A percentile compares a stretch with the other conserved stretches of the same genome.
These are phyloP conservation scores for Chrysoporthe deuterocubensis DNA, from an alignment of 2,329 filamentous ascomycete species.

Conservation along the genomic window DNA sequence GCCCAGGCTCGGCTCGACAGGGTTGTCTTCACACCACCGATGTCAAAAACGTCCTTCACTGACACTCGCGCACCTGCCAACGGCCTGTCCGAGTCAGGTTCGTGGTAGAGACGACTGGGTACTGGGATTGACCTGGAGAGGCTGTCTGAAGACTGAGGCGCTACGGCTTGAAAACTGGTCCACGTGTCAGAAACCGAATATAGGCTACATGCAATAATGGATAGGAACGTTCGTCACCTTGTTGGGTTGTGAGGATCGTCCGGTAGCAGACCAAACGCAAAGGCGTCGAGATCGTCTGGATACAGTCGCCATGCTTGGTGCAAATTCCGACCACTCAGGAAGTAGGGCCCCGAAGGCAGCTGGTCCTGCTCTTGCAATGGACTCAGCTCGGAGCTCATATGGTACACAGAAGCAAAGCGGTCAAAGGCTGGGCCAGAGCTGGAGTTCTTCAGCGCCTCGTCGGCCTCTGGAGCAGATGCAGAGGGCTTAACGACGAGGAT, in stretches of 20 bases:
- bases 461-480: slow-evolving; percentile 3
- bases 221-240: slow-evolving; percentile 10
- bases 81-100: slow-evolving; percentile 33
- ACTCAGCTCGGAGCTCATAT: neutral
- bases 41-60: slow-evolving; percentile 40
- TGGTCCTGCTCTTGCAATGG: slow-evolving; percentile 15
- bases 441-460: slow-evolving; percentile 5
- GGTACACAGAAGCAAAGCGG: slow-evolving; percentile 17
- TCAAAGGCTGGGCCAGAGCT: neutral
- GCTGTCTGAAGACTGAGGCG: slow-evolving; percentile 34
- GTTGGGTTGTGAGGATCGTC: slow-evolving; percentile 35
- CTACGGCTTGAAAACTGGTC: slow-evolving; percentile 39
- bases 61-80: slow-evolving; percentile 44
- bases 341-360: slow-evolving; percentile 47
- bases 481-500: slow-evolving; percentile 46
- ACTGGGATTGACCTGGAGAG: slow-evolving; percentile 32
- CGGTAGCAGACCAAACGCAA: slow-evolving; percentile 43
- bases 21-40: slow-evolving; percentile 57
- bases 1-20: slow-evolving; percentile 64
- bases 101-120: slow-evolving; percentile 27
- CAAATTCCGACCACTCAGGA: slow-evolving; percentile 45
- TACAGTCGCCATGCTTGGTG: slow-evolving; percentile 49
- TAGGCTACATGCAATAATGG: neutral
- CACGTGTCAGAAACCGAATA: neutral
- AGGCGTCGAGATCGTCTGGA: slow-evolving; percentile 43